Percentiles rank a stretch among this genome's conserved stretches.
These are phyloP conservation scores for Brassica napus DNA, from an alignment of 345 rosid genomes.

Conservation along the genomic window Da-Ae NC_063434.1:3920001-3920500, in stretches of 20 bases:
- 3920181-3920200: constrained; percentile 88
- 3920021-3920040: constrained; percentile 93
- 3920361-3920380: background rate
- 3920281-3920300: constrained; percentile 47
- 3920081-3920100: background rate
- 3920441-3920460: constrained; percentile 83
- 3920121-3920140: constrained; percentile 87
- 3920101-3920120: constrained; percentile 47
- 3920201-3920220: constrained; percentile 2
- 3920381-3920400: constrained; percentile 1
- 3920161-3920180: constrained; percentile 89
- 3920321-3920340: constrained; percentile 76
- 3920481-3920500: constrained; percentile 87
- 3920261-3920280: constrained; percentile 31
- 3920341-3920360: constrained; percentile 50
- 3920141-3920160: constrained; percentile 98
- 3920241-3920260: constrained; percentile 2
- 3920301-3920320: constrained; percentile 53
- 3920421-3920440: constrained; percentile 75
- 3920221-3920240: background rate
- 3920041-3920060: constrained; percentile 46
- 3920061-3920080: background rate
- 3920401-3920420: background rate
- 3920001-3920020: constrained; percentile 83
- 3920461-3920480: constrained; percentile 90